A percentile compares a stretch with the other conserved stretches of the same genome.
Conservation (phyloP, 1,284 basidiomycete genomes). For the Pseudozyma thailandica region DNA sequence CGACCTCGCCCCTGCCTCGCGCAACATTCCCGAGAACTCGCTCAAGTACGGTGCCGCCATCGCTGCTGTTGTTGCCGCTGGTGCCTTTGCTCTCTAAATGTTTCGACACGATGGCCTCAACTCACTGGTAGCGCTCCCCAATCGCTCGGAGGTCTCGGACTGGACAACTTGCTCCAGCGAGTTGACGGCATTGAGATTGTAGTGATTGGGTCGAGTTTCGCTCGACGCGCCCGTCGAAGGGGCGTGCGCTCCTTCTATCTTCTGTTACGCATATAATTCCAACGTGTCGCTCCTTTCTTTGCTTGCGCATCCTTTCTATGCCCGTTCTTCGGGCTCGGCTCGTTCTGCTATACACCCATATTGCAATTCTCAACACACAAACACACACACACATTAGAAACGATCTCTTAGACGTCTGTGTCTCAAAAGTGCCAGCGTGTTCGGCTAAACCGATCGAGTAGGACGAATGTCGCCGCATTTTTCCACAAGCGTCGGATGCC, state of each 20-base stretch:
- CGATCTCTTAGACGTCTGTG: not conserved
- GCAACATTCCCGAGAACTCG: constrained; percentile 30
- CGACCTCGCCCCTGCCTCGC: constrained; percentile 37
- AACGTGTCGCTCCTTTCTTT: constrained; percentile 19
- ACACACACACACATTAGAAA: constrained; percentile 18
- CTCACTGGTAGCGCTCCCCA: constrained; percentile 18
- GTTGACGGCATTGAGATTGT: not conserved
- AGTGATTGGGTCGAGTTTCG: constrained; percentile 11
- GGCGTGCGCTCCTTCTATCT: constrained; percentile 1
- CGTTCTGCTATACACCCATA: constrained; percentile 2
- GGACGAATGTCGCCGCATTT: no score
- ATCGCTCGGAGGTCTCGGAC: not conserved
- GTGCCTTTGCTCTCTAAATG: constrained; percentile 62
- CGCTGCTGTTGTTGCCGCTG: constrained; percentile 58
- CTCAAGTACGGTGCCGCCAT: constrained; percentile 47
- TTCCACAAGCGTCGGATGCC: no score
- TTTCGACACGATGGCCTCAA: not conserved
- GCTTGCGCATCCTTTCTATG: not conserved
- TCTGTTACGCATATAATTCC: not conserved
- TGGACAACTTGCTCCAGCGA: not conserved
- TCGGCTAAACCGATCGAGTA: no score
- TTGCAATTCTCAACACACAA: constrained; percentile 12
- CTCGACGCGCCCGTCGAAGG: constrained; percentile 2
- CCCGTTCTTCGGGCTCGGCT: constrained; percentile 1
- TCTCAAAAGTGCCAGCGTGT: no score